Percentiles rank a stretch among this genome's conserved stretches.
These are phyloP conservation scores for Gamarada debralockiae DNA, from an alignment of 495 filamentous ascomycete genomes.

Conservation along the genomic window DNA sequence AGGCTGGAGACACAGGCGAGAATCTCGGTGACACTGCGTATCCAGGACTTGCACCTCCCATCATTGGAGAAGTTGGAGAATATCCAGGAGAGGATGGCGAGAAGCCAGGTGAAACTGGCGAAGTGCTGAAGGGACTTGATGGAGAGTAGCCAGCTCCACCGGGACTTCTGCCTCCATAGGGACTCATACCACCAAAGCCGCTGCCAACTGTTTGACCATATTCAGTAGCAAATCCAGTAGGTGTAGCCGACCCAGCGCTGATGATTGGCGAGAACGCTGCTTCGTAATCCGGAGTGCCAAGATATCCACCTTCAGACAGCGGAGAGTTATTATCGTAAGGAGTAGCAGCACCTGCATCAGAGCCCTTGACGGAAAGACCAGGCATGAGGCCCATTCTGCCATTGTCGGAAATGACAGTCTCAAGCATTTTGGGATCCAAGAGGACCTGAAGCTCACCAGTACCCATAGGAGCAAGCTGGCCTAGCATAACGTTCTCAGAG, in stretches of 20 bases:
- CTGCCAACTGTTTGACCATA: slow-evolving; percentile 38
- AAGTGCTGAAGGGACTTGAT: slow-evolving; percentile 59
- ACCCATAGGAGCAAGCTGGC: slow-evolving; percentile 92
- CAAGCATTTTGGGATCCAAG: slow-evolving; percentile 90
- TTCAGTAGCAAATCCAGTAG: slow-evolving; percentile 64
- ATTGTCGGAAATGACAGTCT: slow-evolving; percentile 90
- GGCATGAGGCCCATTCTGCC: slow-evolving; percentile 75
- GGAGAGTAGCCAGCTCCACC: slow-evolving; percentile 58
- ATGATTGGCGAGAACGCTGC: slow-evolving; percentile 89
- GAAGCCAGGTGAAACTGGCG: slow-evolving; percentile 54
- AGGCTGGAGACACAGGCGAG: slow-evolving; percentile 72
- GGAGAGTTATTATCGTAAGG: slow-evolving; percentile 94
- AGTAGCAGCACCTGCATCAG: slow-evolving; percentile 80
- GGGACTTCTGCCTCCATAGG: slow-evolving; percentile 47
- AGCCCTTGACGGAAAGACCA: slow-evolving; percentile 68
- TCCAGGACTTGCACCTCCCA: slow-evolving; percentile 54
- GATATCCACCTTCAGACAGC: slow-evolving; percentile 71
- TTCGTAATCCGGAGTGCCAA: slow-evolving; percentile 73
- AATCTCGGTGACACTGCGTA: slow-evolving; percentile 69
- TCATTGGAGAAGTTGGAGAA: slow-evolving; percentile 60
- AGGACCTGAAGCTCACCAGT: slow-evolving; percentile 92
- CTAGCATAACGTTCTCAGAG: slow-evolving; percentile 97
- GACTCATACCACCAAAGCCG: slow-evolving; percentile 58
- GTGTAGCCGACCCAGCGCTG: slow-evolving; percentile 67
- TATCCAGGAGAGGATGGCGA: slow-evolving; percentile 71